Base-by-base conservation (phyloP, 2,329 filamentous ascomycete species). In the Diaporthe ilicicola region DNA sequence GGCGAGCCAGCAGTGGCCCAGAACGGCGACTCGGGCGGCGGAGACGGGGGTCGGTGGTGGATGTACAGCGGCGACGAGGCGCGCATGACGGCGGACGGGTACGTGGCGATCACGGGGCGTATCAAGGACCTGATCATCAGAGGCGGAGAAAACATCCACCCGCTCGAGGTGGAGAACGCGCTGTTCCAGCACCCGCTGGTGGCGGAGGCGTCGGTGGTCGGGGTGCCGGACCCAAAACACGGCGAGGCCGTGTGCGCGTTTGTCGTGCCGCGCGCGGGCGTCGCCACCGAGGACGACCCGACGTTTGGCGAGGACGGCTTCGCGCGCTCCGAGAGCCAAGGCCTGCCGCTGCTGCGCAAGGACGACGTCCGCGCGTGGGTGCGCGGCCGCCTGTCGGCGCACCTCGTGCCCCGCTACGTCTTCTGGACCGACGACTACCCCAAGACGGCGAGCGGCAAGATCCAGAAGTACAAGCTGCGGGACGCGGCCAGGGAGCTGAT, bases 91-190 rank as follows among this genome's bases (percentile, higher is more conserved):
- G 85, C 82, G 5, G 87, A 94, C 34, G 96, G 95, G 2, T 98
- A 94, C 78, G 89, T 98, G 2, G 88, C 89, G 75, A 97, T 98
- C 77, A 98, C 94, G 0, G 94, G 95, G 3, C 87, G 95, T 19
- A 95, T 97, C 78, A 98, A 98, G 82, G 96, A 99, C 79, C 82
- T 98, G 68, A 98, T 99, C 76, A 98, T 98, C 78, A 89, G 94
- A 32, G 95, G 93, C 34, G 96, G 96, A 29, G 96, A 98, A 80
- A 99, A 99, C 79, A 97, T 98, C 69, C 94, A 97, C 79, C 96
- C 96, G 0, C 85, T 97, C 7, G 96, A 98, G 80, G 87, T 98
- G 3, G 96, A 99, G 80, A 95, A 97, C 78, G 95, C 91, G 75
- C 86, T 98, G 7, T 90, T 97, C 73, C 88, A 89, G 50, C 91